Percentiles rank a stretch among this genome's conserved stretches.
Evolutionary conservation across 2,329 filamentous ascomycete species (phyloP).

Genomic region (Biscogniauxia sp.): DNA sequence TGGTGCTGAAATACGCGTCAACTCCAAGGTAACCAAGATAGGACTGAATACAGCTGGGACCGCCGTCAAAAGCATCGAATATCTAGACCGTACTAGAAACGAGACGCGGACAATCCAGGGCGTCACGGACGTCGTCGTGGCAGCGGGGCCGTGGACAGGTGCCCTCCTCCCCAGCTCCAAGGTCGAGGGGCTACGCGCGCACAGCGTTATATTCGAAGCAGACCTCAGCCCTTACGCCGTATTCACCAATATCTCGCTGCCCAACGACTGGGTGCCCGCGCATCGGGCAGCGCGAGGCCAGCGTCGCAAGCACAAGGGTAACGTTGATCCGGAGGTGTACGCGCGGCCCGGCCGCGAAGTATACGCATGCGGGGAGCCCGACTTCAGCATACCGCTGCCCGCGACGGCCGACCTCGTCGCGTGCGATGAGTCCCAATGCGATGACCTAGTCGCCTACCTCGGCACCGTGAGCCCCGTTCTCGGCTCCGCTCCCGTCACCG

Average conservation of each 20-base stretch:
- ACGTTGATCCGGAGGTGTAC: constrained; percentile 89
- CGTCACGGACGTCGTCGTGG: constrained; percentile 54
- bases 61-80: constrained; percentile 61
- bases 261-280: constrained; percentile 57
- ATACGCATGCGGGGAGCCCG: constrained; percentile 90
- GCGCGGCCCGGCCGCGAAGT: constrained; percentile 84
- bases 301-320: constrained; percentile 52
- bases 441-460: constrained; percentile 82
- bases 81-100: constrained; percentile 47
- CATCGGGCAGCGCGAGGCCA: constrained; percentile 47
- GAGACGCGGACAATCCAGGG: constrained; percentile 36
- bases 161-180: constrained; percentile 55
- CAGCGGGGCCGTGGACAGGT: constrained; percentile 63
- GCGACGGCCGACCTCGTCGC: constrained; percentile 71
- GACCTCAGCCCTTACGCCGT: constrained; percentile 71
- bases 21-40: constrained; percentile 66
- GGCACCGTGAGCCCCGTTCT: constrained; percentile 63
- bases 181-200: constrained; percentile 58
- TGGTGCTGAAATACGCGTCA: constrained; percentile 66
- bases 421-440: constrained; percentile 72
- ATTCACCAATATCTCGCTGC: constrained; percentile 83
- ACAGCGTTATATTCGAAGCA: constrained; percentile 64
- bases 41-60: constrained; percentile 45
- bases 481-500: constrained; percentile 64
- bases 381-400: constrained; percentile 72